phyloP scores from a whole-genome alignment of 768 basidiomycete species.

The Lactarius sp. region DNA sequence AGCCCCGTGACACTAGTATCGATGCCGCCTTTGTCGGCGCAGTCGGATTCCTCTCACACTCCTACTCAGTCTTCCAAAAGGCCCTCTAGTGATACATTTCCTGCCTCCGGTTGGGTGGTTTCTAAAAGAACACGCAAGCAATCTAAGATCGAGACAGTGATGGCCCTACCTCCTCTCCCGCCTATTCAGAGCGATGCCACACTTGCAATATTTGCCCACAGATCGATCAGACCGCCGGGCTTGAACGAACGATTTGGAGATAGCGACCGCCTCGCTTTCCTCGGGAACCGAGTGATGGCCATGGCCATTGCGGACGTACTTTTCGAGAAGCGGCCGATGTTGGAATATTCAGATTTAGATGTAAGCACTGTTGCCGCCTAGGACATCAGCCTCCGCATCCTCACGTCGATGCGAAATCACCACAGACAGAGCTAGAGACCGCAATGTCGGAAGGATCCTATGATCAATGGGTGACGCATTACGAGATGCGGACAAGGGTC shows the following conservation, averaged over 20 bases:
- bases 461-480: constrained; percentile 21
- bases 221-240: constrained; percentile 45
- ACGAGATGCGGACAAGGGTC: constrained; percentile 20
- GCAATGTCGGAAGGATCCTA: background rate
- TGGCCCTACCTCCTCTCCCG: constrained; percentile 14
- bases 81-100: background rate
- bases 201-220: constrained; percentile 68
- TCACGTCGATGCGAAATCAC: background rate
- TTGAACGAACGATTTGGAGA: constrained; percentile 42
- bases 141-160: background rate
- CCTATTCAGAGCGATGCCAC: constrained; percentile 24
- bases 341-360: constrained; percentile 45
- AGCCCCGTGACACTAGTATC: constrained; percentile 14
- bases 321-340: constrained; percentile 48
- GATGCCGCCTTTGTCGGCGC: constrained; percentile 11
- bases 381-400: background rate
- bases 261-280: constrained; percentile 50
- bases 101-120: background rate
- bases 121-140: constrained; percentile 3
- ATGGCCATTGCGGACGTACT: constrained; percentile 43
- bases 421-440: background rate
- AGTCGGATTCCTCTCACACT: background rate
- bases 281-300: constrained; percentile 48
- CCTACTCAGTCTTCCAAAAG: constrained; percentile 7
- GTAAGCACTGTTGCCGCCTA: constrained; percentile 35